Conservation (phyloP, 805 yeast species). For the Saturnispora hagleri region DNA sequence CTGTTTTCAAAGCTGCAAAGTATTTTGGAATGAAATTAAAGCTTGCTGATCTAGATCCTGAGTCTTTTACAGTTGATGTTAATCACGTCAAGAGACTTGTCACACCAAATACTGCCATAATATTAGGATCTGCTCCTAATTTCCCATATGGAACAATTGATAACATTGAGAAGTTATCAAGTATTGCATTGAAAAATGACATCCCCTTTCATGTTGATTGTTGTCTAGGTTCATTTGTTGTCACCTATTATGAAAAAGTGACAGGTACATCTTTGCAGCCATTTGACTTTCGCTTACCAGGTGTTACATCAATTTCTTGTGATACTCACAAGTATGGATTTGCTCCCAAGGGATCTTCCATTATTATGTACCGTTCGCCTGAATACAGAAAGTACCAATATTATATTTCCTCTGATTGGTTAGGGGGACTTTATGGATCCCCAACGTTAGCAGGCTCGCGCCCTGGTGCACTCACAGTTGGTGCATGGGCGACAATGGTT, state of each 20-base stretch:
- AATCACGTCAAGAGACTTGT: slow-evolving; percentile 53
- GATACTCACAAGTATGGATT: slow-evolving; percentile 99
- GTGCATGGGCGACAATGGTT: slow-evolving; percentile 93
- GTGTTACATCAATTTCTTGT: slow-evolving; percentile 97
- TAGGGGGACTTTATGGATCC: slow-evolving; percentile 92
- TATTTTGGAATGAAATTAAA: slow-evolving; percentile 82
- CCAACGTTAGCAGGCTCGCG: slow-evolving; percentile 96
- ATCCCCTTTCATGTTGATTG: slow-evolving; percentile 94
- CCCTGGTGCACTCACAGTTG: slow-evolving; percentile 96
- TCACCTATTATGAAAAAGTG: slow-evolving; percentile 58
- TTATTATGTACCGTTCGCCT: slow-evolving; percentile 75
- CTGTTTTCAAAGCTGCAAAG: slow-evolving; percentile 84
- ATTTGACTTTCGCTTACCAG: slow-evolving; percentile 81
- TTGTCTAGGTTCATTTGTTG: slow-evolving; percentile 87
- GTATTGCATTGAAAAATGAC: slow-evolving; percentile 51
- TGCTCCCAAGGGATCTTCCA: slow-evolving; percentile 94
- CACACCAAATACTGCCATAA: slow-evolving; percentile 68
- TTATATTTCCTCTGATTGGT: slow-evolving; percentile 76
- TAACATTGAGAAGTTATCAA: slow-evolving; percentile 66
- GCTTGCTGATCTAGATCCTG: slow-evolving; percentile 64
- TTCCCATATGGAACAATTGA: slow-evolving; percentile 95
- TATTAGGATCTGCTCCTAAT: slow-evolving; percentile 94
- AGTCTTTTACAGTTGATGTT: slow-evolving; percentile 55
- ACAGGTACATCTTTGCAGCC: slow-evolving; percentile 30
- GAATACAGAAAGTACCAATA: slow-evolving; percentile 74